These are phyloP conservation scores for Suhomyces sp. DNA, from an alignment of 805 yeast genomes.

Conservation along the genomic window DNA sequence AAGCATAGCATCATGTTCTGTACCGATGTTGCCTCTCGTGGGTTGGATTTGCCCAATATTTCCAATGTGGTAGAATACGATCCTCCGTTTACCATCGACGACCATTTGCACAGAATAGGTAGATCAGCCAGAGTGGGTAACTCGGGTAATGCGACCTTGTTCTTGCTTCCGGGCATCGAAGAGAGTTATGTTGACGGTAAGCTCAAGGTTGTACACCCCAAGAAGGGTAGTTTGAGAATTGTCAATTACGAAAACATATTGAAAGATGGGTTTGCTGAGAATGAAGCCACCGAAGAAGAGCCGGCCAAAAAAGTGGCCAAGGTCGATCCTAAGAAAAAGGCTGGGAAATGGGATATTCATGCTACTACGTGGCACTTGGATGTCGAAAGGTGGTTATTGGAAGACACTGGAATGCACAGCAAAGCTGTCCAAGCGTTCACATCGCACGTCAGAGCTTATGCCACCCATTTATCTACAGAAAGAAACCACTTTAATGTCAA, in stretches of 20 bases:
- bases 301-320: slow-evolving; percentile 28
- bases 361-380: slow-evolving; percentile 96
- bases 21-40: slow-evolving; percentile 98
- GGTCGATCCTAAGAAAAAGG: slow-evolving; percentile 36
- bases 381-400: slow-evolving; percentile 84
- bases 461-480: slow-evolving; percentile 86
- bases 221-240: slow-evolving; percentile 31
- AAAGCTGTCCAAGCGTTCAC: slow-evolving; percentile 78
- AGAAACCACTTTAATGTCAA: slow-evolving; percentile 78
- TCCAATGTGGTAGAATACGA: slow-evolving; percentile 88
- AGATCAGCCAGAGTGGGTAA: slow-evolving; percentile 98
- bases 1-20: slow-evolving; percentile 74
- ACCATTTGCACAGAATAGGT: slow-evolving; percentile 94
- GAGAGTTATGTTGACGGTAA: slow-evolving; percentile 72
- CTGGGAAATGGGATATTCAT: slow-evolving; percentile 78
- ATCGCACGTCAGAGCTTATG: slow-evolving; percentile 90
- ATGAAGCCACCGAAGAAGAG: slow-evolving; percentile 35
- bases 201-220: slow-evolving; percentile 37
- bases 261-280: slow-evolving; percentile 34
- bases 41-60: slow-evolving; percentile 86
- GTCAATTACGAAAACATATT: slow-evolving; percentile 34
- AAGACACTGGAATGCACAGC: slow-evolving; percentile 56
- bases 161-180: slow-evolving; percentile 85
- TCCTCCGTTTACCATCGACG: slow-evolving; percentile 92
- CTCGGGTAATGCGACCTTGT: slow-evolving; percentile 71